Evolutionary conservation across 2,329 filamentous ascomycete genomes (phyloP), one percentile per base, ranked within the genome.

Genomic region (Beauveria brongniartii): DNA sequence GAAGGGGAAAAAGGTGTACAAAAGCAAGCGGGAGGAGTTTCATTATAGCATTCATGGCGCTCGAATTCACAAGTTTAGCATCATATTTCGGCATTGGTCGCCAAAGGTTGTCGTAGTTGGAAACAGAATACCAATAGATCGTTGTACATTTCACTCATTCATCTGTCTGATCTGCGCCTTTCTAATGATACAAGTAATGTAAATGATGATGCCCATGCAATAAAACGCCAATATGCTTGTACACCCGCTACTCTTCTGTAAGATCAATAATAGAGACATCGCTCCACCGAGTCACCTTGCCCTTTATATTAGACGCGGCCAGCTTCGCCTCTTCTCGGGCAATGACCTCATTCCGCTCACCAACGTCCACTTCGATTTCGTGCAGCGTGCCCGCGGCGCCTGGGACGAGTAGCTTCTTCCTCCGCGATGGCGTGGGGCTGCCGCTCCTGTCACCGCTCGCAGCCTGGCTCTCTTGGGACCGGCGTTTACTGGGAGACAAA

Each of bases 201-300:
- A 41, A 5, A 37, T 28, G 44, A 24, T 26, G n/a, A 30, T 50
- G 20, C 44, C 24, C 55, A 51, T 37, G 44, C 41, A 9, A 50
- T n/a, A 57, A 57, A 50, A 57, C 22, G 30, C 14, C 44, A 12
- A 1, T 28, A 57, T 57, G 26, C 22, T 16, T 48, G 28, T 2
- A 53, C 40, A 12, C 28, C 8, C 24, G 14, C 24, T 61, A 61
- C 6, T 70, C 68, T 46, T 66, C 59, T 6, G 72, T 74, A 41
- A 74, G 64, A 50, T 74, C 72, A 57, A 74, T 69, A 44, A 72
- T 65, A 3, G 68, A 67, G 37, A 74, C 66, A 41, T 74, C 72
- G 14, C 72, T 74, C 65, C 66, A 64, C 8, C 72, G 66, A 18
- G 67, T 57, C 14, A 67, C 67, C 0, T 59, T 63, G 30, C 61